Conservation (phyloP, 208 protist species). For the Hexamita inflata region DNA sequence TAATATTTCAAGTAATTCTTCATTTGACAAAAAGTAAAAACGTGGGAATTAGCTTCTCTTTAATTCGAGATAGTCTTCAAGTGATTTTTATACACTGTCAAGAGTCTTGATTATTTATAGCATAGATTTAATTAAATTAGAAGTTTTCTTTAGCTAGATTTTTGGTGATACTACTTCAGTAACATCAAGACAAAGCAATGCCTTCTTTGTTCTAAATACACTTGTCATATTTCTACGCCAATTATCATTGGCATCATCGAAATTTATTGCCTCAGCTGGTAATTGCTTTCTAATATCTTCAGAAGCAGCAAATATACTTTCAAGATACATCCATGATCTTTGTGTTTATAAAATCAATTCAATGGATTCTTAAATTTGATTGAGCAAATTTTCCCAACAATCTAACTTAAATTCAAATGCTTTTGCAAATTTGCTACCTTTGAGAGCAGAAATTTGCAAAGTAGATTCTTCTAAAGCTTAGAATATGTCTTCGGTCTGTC, state of each 20-base stretch:
- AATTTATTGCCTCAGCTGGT: constrained; percentile 17
- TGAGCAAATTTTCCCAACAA: constrained; percentile 8
- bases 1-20: constrained; percentile 85
- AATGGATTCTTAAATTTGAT: background rate
- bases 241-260: constrained; percentile 16
- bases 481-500: constrained; percentile 5
- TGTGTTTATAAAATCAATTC: constrained; percentile 24
- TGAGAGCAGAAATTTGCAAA: constrained; percentile 12
- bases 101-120: constrained; percentile 39
- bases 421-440: constrained; percentile 6
- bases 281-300: constrained; percentile 33
- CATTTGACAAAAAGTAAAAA: constrained; percentile 59
- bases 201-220: background rate
- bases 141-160: background rate
- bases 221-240: constrained; percentile 22
- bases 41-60: constrained; percentile 51
- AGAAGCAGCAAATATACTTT: constrained; percentile 32
- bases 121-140: background rate
- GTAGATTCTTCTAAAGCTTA: background rate
- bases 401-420: constrained; percentile 28
- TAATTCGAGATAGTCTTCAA: constrained; percentile 76
- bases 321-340: constrained; percentile 35
- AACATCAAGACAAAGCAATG: constrained; percentile 11
- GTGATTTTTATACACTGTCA: constrained; percentile 74
- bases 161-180: background rate